A percentile compares a stretch with the other conserved stretches of the same genome.
These are phyloP conservation scores for Ammopiptanthus mongolicus DNA, from an alignment of 306 rosid genomes.

Conservation along the genomic window DNA sequence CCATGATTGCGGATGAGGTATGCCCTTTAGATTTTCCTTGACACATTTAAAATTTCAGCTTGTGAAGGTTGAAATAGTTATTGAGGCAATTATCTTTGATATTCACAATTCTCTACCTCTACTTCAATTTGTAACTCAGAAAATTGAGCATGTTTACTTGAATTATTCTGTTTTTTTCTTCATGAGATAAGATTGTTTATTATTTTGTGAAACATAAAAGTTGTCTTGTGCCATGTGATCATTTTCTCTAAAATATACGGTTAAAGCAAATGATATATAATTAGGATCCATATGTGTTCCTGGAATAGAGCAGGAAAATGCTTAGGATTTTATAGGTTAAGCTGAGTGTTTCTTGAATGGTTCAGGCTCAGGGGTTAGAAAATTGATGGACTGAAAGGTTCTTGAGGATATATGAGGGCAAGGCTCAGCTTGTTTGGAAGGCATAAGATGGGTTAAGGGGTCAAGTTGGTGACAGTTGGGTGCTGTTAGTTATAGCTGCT, in stretches of 20 bases:
- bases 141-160: background rate
- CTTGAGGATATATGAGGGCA: background rate
- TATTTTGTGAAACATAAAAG: background rate
- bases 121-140: background rate
- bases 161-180: background rate
- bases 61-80: background rate
- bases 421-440: constrained; percentile 2
- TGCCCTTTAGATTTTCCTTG: background rate
- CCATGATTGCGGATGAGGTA: constrained; percentile 97
- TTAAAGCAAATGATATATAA: background rate
- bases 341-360: background rate
- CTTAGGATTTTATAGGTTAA: background rate
- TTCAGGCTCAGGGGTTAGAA: background rate
- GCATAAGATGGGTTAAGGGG: background rate
- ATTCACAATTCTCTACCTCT: background rate
- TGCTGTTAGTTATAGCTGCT: background rate
- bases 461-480: background rate
- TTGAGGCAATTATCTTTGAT: background rate
- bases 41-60: background rate
- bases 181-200: background rate
- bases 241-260: background rate
- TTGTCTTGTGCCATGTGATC: background rate
- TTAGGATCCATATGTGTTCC: background rate
- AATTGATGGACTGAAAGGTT: background rate
- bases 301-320: background rate